phyloP scores from a whole-genome alignment of 768 basidiomycete species.

The Scleroderma citrinum region DNA sequence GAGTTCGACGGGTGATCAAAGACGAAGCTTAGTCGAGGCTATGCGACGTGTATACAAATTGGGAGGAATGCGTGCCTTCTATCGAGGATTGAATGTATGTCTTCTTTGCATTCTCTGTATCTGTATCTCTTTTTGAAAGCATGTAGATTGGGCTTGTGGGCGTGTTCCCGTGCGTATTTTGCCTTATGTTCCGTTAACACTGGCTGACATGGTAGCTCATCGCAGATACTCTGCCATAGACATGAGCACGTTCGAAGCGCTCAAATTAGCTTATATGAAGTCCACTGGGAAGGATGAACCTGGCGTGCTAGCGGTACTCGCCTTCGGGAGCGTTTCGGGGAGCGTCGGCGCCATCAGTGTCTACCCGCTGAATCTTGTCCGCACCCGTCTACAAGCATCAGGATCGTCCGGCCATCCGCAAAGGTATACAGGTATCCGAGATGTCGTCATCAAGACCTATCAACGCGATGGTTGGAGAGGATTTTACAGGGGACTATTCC shows the following conservation, averaged over 20 bases:
- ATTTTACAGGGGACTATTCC: conserved; percentile 89
- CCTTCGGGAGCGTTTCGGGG: conserved; percentile 90
- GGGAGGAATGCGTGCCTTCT: conserved; percentile 80
- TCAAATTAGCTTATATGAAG: conserved; percentile 84
- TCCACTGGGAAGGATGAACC: conserved; percentile 89
- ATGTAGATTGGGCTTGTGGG: conserved; percentile 86
- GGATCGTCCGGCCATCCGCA: conserved; percentile 95
- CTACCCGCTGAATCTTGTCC: conserved; percentile 86
- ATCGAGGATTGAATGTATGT: conserved; percentile 84
- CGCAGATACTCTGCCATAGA: conserved; percentile 88
- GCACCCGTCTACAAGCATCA: conserved; percentile 93
- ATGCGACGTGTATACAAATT: conserved; percentile 69
- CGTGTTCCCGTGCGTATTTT: conserved; percentile 80
- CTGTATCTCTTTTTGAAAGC: conserved; percentile 9
- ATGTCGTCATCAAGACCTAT: conserved; percentile 78
- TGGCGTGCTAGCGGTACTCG: conserved; percentile 76
- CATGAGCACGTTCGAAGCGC: conserved; percentile 94
- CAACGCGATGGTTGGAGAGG: conserved; percentile 87
- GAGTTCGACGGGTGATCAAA: conserved; percentile 67
- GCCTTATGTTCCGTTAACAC: not conserved
- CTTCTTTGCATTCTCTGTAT: conserved; percentile 3
- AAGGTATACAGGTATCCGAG: conserved; percentile 79
- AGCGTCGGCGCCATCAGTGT: conserved; percentile 92
- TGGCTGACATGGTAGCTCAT: conserved; percentile 3
- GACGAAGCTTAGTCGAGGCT: conserved; percentile 54